Conservation (phyloP, 2,329 filamentous ascomycete species). For the Chrysosporium queenslandicum region DNA sequence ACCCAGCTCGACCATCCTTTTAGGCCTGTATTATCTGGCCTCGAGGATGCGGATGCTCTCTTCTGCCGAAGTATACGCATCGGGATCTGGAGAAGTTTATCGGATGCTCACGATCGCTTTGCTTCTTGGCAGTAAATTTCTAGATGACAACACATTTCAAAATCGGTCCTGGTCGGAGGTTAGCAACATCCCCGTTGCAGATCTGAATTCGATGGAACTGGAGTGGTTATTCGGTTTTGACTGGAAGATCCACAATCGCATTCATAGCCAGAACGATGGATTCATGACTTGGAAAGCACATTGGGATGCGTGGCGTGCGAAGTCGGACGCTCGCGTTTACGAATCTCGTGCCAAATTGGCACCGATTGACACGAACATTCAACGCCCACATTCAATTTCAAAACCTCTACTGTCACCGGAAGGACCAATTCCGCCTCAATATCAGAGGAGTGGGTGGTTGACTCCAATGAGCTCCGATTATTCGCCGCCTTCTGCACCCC, state of each 20-base stretch:
- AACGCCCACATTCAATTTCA: conserved; percentile 42
- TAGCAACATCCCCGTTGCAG: conserved; percentile 72
- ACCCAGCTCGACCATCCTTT: conserved; percentile 79
- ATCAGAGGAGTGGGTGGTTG: conserved; percentile 42
- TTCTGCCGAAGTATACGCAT: conserved; percentile 44
- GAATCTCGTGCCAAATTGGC: conserved; percentile 44
- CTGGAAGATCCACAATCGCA: conserved; percentile 79
- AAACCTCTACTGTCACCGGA: conserved; percentile 39
- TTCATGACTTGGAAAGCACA: conserved; percentile 55
- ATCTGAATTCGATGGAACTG: conserved; percentile 76
- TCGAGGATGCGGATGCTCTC: conserved; percentile 70
- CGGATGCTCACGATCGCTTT: conserved; percentile 77
- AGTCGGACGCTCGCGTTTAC: conserved; percentile 38
- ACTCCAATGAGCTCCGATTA: conserved; percentile 42
- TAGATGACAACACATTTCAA: conserved; percentile 96
- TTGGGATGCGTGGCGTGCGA: conserved; percentile 55
- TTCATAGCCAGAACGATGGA: conserved; percentile 60
- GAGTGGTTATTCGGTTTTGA: conserved; percentile 77
- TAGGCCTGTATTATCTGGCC: conserved; percentile 82
- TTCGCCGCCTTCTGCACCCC: conserved; percentile 41
- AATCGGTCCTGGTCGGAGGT: conserved; percentile 96
- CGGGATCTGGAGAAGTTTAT: conserved; percentile 63
- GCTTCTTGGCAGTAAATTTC: conserved; percentile 84
- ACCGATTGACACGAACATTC: conserved; percentile 56
- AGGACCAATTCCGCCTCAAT: conserved; percentile 42